Base-by-base conservation (phyloP, 768 basidiomycete species). In the Peribolospora baueri region DNA sequence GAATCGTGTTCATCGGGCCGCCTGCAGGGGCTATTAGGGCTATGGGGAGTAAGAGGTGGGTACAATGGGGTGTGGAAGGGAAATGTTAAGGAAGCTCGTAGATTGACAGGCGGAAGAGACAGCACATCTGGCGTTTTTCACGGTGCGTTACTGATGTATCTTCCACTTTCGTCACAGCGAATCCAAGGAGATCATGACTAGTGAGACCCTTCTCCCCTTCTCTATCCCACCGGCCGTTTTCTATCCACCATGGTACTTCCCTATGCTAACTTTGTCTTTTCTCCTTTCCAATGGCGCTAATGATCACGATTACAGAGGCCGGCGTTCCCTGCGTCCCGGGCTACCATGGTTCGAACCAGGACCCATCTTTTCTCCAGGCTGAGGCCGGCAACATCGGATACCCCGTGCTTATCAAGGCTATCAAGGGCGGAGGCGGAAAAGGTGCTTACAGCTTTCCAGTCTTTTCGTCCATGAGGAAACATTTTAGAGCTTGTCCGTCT, bases 341-440 rank as follows among this genome's bases (percentile, higher is more conserved):
- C 0, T 95, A 91, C 69, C 88, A 95, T 49, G 85, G 84, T 37
- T 67, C 73, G 3, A 76, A 84, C 47, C 88, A 93, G 70, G 76
- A 82, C 58, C 76, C 78, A 1, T 65, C 73, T n/a, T 74, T 77
- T 58, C 74, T 93, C 36, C 76, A 74, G 50, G 60, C 68, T n/a
- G 73, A 82, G 63, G 80, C 87, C 0, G 69, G 76, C 62, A 69
- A 75, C 56, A 84, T 88, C 40, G 84, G 82, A 8, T 91, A 84
- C 63, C 88, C 88, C 38, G 82, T 91, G 2, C 71, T 95, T 39
- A 93, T 95, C 68, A 95, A 95, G 65, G 90, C 88, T n/a, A 81
- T 88, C 49, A 82, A 90, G 60, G 88, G 90, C 37, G 90, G 88
- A 13, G 88, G 88, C 5, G 90, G 88, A 1, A 93, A 93, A 65